Percentiles rank a stretch among this genome's conserved stretches.
Conservation (phyloP, 805 yeast species). For the Candida ulmi region DNA sequence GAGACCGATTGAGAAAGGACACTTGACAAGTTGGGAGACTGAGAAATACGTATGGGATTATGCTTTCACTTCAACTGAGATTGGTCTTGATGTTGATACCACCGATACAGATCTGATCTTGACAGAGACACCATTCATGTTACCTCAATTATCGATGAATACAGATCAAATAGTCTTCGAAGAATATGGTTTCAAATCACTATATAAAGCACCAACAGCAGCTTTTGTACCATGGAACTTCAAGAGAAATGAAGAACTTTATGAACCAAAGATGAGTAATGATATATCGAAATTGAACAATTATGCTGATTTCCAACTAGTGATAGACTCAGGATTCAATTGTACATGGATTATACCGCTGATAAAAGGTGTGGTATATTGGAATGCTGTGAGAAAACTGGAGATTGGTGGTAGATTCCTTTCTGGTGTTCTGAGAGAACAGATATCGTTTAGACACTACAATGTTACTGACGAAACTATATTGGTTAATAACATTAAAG, state of each 20-base stretch:
- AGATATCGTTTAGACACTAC: conserved; percentile 85
- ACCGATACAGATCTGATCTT: conserved; percentile 58
- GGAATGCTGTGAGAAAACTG: conserved; percentile 71
- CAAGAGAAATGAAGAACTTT: conserved; percentile 20
- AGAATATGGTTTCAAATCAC: conserved; percentile 75
- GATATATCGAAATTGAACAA: conserved; percentile 13
- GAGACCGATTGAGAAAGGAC: conserved; percentile 87
- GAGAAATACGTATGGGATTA: conserved; percentile 91
- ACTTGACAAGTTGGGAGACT: conserved; percentile 84
- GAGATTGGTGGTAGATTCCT: conserved; percentile 85
- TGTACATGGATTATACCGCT: conserved; percentile 87
- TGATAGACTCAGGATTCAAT: conserved; percentile 84
- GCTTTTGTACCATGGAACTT: conserved; percentile 60
- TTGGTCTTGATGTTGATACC: conserved; percentile 37
- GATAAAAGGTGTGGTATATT: conserved; percentile 67
- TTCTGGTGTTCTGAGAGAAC: conserved; percentile 78
- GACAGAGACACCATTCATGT: conserved; percentile 76
- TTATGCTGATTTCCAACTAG: conserved; percentile 61
- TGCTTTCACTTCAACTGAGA: conserved; percentile 27
- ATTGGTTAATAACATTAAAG: conserved; percentile 81
- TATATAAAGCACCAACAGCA: conserved; percentile 61
- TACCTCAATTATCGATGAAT: conserved; percentile 76
- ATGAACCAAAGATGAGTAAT: conserved; percentile 19
- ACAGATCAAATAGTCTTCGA: conserved; percentile 92
- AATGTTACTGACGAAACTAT: conserved; percentile 90